Conservation (phyloP, 1,284 basidiomycete genomes). For the Meripilus lineatus region DNA sequence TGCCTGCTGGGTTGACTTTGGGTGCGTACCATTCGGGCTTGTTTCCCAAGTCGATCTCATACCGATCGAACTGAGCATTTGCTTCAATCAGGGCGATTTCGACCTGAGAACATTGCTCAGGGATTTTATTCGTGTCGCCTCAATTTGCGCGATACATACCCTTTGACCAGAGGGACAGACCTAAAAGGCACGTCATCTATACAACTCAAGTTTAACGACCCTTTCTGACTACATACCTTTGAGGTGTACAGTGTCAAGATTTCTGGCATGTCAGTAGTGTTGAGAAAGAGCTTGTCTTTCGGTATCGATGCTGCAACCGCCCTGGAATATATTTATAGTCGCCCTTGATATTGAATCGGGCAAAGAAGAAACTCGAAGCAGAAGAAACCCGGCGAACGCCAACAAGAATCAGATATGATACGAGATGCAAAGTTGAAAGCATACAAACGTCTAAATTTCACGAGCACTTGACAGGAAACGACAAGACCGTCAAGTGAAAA, state of each 20-base stretch:
- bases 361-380: no score
- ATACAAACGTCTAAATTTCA: no score
- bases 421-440: no score
- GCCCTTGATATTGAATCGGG: no score
- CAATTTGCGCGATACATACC: constrained; percentile 22
- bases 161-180: constrained; percentile 45
- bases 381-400: no score
- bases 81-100: constrained; percentile 48
- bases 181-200: constrained; percentile 19
- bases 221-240: constrained; percentile 28
- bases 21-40: constrained; percentile 35
- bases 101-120: constrained; percentile 28
- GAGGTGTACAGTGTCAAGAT: constrained; percentile 46
- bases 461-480: no score
- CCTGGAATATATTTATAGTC: no score
- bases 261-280: constrained; percentile 26
- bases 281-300: no score
- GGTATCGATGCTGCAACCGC: no score
- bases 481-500: no score
- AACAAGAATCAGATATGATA: no score
- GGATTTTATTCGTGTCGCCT: background rate
- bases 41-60: constrained; percentile 26
- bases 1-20: constrained; percentile 35
- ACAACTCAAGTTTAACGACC: background rate
- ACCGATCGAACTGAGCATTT: constrained; percentile 17